Conservation (phyloP, 2,329 filamentous ascomycete genomes). For the Cladorrhinum sp. region DNA sequence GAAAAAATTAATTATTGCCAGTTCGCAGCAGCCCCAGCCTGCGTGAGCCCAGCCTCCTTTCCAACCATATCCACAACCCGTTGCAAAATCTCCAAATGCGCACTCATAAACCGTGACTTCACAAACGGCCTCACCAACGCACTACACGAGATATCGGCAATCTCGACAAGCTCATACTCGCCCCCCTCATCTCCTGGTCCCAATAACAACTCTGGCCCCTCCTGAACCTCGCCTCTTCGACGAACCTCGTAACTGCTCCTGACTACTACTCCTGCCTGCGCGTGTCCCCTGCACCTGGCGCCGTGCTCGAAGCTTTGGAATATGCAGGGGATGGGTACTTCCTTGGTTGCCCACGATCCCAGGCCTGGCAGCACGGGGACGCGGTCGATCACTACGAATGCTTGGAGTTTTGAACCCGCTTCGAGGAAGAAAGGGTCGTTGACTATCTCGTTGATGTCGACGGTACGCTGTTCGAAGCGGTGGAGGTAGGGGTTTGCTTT, state of each 20-base stretch:
- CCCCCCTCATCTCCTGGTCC: conserved; percentile 13
- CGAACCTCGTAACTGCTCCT: conserved; percentile 38
- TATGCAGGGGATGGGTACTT: conserved; percentile 41
- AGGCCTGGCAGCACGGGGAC: conserved; percentile 41
- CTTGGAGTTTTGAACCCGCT: conserved; percentile 30
- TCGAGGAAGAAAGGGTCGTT: conserved; percentile 42
- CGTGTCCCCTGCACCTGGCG: conserved; percentile 42
- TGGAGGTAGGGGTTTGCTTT: conserved; percentile 38
- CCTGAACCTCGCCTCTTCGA: conserved; percentile 24
- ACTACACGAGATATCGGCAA: conserved; percentile 34
- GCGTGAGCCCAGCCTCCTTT: not conserved
- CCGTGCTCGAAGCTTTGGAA: conserved; percentile 43
- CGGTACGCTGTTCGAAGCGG: conserved; percentile 35
- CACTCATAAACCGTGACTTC: conserved; percentile 30
- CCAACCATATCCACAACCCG: conserved; percentile 28
- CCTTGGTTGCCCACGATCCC: conserved; percentile 33
- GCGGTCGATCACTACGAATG: conserved; percentile 35
- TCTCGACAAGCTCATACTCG: conserved; percentile 36
- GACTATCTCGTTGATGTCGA: conserved; percentile 34
- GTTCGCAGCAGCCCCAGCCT: not conserved
- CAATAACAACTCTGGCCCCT: conserved; percentile 7
- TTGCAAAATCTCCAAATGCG: conserved; percentile 34
- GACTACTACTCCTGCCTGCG: conserved; percentile 42
- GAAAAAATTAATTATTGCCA: too few species aligned
- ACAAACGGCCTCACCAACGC: conserved; percentile 36